phyloP scores from a whole-genome alignment of 768 basidiomycete species.

The Boletus patriciae region DNA sequence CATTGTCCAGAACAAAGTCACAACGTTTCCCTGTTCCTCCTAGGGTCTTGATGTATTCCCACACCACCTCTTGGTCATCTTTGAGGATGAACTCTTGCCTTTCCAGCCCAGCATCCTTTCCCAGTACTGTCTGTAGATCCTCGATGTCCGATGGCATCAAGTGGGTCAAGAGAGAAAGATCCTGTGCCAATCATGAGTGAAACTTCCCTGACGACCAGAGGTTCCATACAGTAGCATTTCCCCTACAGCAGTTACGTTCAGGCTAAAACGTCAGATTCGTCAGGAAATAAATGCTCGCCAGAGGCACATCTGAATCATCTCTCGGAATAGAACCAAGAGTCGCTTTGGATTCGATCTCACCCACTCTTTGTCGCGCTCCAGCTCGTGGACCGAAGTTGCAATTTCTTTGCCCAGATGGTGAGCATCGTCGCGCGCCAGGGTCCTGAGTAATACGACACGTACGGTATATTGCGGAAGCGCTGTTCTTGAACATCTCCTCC shows the following conservation, averaged over 20 bases:
- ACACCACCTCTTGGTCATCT: slow-evolving; percentile 76
- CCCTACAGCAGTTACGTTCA: slow-evolving; percentile 50
- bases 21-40: slow-evolving; percentile 46
- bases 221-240: slow-evolving; percentile 79
- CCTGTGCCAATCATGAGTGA: slow-evolving; percentile 44
- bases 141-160: slow-evolving; percentile 81
- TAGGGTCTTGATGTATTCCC: slow-evolving; percentile 66
- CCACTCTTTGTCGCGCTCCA: slow-evolving; percentile 49
- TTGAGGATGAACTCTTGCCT: slow-evolving; percentile 78
- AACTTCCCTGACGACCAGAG: not conserved
- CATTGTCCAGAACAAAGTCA: slow-evolving; percentile 92
- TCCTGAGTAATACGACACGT: slow-evolving; percentile 25
- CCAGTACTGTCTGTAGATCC: slow-evolving; percentile 71
- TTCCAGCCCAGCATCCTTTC: slow-evolving; percentile 74
- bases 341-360: slow-evolving; percentile 51
- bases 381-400: slow-evolving; percentile 67
- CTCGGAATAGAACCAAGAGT: slow-evolving; percentile 65
- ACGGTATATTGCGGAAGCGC: slow-evolving; percentile 77
- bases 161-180: slow-evolving; percentile 88
- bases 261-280: not conserved
- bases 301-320: slow-evolving; percentile 89
- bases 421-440: not conserved
- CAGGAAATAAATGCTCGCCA: slow-evolving; percentile 42
- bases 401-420: slow-evolving; percentile 49
- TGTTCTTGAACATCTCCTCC: slow-evolving; percentile 75